phyloP scores from a whole-genome alignment of 768 basidiomycete genomes.

The Agaricus blazei region DNA sequence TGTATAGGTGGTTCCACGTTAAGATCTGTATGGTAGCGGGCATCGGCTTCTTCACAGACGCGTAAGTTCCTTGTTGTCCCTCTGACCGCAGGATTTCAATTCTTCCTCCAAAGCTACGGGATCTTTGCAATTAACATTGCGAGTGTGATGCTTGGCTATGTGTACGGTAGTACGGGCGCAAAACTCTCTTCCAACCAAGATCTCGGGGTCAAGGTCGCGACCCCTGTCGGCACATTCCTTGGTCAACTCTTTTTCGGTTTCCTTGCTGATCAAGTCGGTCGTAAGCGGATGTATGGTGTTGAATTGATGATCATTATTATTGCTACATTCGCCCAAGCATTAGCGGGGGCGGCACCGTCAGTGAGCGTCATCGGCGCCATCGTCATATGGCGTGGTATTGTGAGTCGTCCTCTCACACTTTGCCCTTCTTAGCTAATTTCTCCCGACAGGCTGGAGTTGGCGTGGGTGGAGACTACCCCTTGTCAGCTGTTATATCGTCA shows the following conservation, averaged over 20 bases:
- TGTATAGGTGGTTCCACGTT: constrained; percentile 74
- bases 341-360: constrained; percentile 62
- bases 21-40: constrained; percentile 70
- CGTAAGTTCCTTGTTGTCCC: constrained; percentile 31
- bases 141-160: constrained; percentile 76
- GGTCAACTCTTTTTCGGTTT: constrained; percentile 79
- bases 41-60: constrained; percentile 90
- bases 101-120: constrained; percentile 47
- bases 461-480: constrained; percentile 87
- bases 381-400: constrained; percentile 80
- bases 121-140: constrained; percentile 91
- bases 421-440: background rate
- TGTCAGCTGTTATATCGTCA: constrained; percentile 81
- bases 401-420: constrained; percentile 16
- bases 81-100: no score
- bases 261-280: constrained; percentile 72
- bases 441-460: constrained; percentile 62
- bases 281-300: constrained; percentile 76
- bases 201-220: constrained; percentile 74
- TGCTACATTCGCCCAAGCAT: constrained; percentile 73
- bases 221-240: constrained; percentile 68
- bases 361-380: constrained; percentile 72
- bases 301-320: constrained; percentile 81
- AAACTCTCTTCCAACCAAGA: constrained; percentile 57
- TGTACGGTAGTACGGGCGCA: constrained; percentile 49